Conservation (phyloP, 2,329 filamentous ascomycete species). For the Aspergillus sp. region DNA sequence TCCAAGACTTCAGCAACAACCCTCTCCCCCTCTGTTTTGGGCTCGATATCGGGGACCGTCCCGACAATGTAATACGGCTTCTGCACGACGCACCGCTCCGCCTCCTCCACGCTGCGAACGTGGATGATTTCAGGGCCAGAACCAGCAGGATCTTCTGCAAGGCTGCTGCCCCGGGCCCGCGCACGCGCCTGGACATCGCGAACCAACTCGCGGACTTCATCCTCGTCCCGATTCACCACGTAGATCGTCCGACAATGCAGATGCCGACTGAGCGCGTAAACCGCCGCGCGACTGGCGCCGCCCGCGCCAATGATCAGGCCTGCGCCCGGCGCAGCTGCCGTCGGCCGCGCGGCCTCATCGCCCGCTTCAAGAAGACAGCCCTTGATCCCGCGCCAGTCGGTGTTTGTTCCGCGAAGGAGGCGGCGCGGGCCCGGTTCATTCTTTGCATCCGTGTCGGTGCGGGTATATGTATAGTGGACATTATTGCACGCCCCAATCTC, state of each 20-base stretch:
- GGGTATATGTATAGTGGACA: not conserved
- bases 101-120: conserved; percentile 25
- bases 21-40: conserved; percentile 34
- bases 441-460: conserved; percentile 6
- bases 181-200: conserved; percentile 23
- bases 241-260: conserved; percentile 39
- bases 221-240: conserved; percentile 42
- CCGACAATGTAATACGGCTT: conserved; percentile 45
- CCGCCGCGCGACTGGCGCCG: conserved; percentile 48
- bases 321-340: conserved; percentile 19
- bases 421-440: too few species aligned
- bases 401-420: conserved; percentile 46
- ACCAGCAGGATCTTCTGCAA: not conserved
- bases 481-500: conserved; percentile 40
- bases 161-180: too few species aligned
- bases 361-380: conserved; percentile 35
- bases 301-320: conserved; percentile 49
- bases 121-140: not conserved
- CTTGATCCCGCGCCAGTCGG: conserved; percentile 50
- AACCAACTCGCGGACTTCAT: conserved; percentile 34
- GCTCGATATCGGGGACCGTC: conserved; percentile 46
- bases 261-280: conserved; percentile 39
- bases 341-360: conserved; percentile 1
- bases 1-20: conserved; percentile 31
- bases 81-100: conserved; percentile 24